Evolutionary conservation across 805 yeast genomes (phyloP).

Genomic region (Candida boleticola): DNA sequence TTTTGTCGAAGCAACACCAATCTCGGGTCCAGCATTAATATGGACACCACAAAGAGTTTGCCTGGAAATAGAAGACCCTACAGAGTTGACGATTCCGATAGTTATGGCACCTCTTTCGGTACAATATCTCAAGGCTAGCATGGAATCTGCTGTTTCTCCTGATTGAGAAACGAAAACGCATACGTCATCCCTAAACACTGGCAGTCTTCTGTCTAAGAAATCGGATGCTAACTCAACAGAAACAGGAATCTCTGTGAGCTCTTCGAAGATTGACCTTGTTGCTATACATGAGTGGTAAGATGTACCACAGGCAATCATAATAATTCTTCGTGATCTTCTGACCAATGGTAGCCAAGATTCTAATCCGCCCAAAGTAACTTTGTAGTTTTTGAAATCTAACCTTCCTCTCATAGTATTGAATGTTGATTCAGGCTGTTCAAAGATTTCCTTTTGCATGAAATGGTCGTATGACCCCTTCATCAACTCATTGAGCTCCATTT

Average conservation of each 20-base stretch:
- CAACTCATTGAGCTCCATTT: conserved; percentile 94
- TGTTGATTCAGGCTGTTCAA: conserved; percentile 97
- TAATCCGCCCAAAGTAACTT: conserved; percentile 85
- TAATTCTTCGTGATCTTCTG: conserved; percentile 89
- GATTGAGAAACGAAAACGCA: conserved; percentile 97
- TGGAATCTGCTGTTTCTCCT: conserved; percentile 97
- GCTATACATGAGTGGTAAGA: conserved; percentile 98
- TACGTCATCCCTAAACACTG: conserved; percentile 97
- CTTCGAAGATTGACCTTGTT: conserved; percentile 93
- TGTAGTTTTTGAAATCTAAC: conserved; percentile 79
- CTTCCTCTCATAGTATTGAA: conserved; percentile 99
- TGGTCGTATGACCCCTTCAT: conserved; percentile 97
- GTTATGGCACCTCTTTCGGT: conserved; percentile 95
- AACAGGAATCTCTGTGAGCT: conserved; percentile 91
- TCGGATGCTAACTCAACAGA: conserved; percentile 91
- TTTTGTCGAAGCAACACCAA: conserved; percentile 98
- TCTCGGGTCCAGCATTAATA: conserved; percentile 98
- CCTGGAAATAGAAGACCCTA: conserved; percentile 95
- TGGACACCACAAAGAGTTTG: conserved; percentile 99
- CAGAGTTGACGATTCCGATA: conserved; percentile 95
- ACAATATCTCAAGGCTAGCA: conserved; percentile 92
- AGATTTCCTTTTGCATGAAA: conserved; percentile 98
- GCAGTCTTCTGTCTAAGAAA: conserved; percentile 88
- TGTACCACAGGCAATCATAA: conserved; percentile 99
- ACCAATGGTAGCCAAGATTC: conserved; percentile 80